Evolutionary conservation across 345 rosid species (phyloP).

Genomic region (Salix exigua): DNA sequence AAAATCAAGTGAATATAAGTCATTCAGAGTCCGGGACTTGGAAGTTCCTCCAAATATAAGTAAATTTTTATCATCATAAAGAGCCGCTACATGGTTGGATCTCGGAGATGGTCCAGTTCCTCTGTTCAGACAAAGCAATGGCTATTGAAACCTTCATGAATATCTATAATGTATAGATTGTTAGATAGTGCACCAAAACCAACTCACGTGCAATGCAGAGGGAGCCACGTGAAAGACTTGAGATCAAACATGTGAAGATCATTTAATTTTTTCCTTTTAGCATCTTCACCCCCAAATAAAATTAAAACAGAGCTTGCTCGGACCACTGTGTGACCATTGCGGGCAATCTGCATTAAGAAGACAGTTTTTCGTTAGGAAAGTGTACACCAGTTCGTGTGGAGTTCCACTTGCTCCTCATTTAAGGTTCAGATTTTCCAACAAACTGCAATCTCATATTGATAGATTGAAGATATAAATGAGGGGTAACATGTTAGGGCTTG

Average conservation of each 20-base stretch:
- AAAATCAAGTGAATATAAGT: conserved; percentile 91
- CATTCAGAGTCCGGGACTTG: conserved; percentile 77
- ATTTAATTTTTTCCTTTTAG: conserved; percentile 81
- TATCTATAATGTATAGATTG: not conserved
- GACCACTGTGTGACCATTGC: conserved; percentile 86
- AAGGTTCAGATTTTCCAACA: not conserved
- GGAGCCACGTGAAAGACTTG: conserved; percentile 92
- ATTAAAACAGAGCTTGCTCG: conserved; percentile 75
- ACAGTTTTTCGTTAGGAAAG: conserved; percentile 4
- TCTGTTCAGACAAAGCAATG: conserved; percentile 32
- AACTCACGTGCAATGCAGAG: conserved; percentile 93
- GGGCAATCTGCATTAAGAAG: conserved; percentile 61
- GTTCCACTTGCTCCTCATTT: not conserved
- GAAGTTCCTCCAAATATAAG: conserved; percentile 82
- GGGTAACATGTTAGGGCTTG: not conserved
- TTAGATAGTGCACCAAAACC: not conserved
- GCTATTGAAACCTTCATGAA: not conserved
- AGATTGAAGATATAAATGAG: not conserved
- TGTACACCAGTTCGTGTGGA: not conserved
- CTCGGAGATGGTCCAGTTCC: conserved; percentile 90
- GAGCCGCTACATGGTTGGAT: conserved; percentile 81
- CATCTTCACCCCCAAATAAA: conserved; percentile 91
- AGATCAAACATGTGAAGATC: conserved; percentile 96
- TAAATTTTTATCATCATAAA: conserved; percentile 74
- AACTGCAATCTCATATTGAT: not conserved